Conservation (phyloP, 2,329 filamentous ascomycete species). For the Delphinella strobiligena region DNA sequence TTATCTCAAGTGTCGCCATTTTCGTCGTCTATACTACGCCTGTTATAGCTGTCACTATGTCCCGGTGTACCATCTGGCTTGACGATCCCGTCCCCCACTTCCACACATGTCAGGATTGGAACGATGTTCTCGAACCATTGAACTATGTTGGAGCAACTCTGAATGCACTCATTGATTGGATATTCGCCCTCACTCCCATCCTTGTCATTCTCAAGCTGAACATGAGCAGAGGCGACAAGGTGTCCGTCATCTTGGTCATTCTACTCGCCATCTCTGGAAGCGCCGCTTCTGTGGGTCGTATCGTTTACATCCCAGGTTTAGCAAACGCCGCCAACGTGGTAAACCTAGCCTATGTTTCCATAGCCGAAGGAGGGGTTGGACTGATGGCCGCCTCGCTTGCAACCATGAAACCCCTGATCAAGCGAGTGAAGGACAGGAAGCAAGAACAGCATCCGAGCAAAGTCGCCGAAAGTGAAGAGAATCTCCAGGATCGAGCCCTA, state of each 20-base stretch:
- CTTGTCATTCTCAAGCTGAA: constrained; percentile 7
- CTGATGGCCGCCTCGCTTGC: too few relatives aligned
- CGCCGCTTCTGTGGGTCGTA: too few relatives aligned
- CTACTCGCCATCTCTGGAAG: constrained; percentile 7
- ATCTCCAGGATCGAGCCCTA: too few relatives aligned
- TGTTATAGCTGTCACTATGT: constrained; percentile 5
- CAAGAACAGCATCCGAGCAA: too few relatives aligned
- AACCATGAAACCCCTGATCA: too few relatives aligned
- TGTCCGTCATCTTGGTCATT: constrained; percentile 7
- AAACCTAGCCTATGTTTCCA: too few relatives aligned
- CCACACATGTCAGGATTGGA: constrained; percentile 7
- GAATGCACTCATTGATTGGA: constrained; percentile 8
- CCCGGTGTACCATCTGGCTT: constrained; percentile 3
- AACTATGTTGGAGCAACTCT: constrained; percentile 6
- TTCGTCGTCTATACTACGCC: constrained; percentile 2
- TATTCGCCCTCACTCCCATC: constrained; percentile 6
- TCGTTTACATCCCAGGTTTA: too few relatives aligned
- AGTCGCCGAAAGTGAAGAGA: too few relatives aligned
- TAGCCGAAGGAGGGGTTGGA: too few relatives aligned
- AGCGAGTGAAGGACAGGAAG: too few relatives aligned
- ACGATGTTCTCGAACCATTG: constrained; percentile 5
- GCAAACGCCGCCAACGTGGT: too few relatives aligned
- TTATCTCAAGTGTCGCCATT: constrained; percentile 1
- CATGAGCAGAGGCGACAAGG: constrained; percentile 7
- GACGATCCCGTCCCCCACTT: constrained; percentile 1